These are phyloP conservation scores for Eucalyptus curtisii DNA, from an alignment of 345 rosid genomes.

Conservation along the genomic window DNA sequence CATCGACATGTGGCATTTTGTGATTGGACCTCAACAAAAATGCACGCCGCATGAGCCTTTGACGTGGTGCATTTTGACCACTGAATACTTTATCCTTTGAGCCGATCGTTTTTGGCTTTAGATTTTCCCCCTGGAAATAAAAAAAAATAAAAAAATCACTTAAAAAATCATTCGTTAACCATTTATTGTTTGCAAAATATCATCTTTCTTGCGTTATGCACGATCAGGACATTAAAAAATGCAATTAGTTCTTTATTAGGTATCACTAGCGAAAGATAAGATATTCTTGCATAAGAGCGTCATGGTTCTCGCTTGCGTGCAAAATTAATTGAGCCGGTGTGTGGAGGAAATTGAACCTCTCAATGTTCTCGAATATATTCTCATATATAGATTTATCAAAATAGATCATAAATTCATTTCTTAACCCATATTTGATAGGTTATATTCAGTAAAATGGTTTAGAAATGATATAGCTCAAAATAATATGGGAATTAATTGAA, in stretches of 20 bases:
- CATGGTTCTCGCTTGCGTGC: fast-evolving
- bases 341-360: background rate
- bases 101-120: background rate
- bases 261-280: background rate
- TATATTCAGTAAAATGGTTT: no score
- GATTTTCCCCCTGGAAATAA: background rate
- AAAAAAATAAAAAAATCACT: background rate
- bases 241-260: background rate
- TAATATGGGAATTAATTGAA: no score
- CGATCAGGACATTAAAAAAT: fast-evolving
- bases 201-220: background rate
- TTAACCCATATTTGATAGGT: no score
- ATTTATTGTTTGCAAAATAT: background rate
- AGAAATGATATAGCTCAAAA: no score
- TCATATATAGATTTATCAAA: no score
- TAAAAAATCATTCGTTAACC: background rate
- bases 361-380: background rate
- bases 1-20: background rate
- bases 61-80: background rate
- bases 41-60: background rate
- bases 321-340: background rate
- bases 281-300: background rate
- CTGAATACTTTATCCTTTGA: background rate
- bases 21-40: background rate
- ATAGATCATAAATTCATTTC: no score